Percentiles rank a stretch among this genome's conserved stretches.
phyloP scores from a whole-genome alignment of 495 filamentous ascomycete genomes.

The Penicillium diatomitis region DNA sequence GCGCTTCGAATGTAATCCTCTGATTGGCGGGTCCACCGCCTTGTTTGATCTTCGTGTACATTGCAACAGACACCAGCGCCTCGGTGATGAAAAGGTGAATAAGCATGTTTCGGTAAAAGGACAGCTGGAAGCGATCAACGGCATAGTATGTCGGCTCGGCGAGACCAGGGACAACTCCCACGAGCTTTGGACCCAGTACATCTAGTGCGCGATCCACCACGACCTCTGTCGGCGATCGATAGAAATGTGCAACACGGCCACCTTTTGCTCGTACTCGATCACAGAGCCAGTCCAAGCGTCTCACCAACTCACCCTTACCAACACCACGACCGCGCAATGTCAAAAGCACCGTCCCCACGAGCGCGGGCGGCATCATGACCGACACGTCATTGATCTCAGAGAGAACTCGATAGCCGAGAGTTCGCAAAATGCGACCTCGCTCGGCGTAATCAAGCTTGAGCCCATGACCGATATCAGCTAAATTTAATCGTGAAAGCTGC shows the following conservation, averaged over 20 bases:
- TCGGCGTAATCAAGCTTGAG: constrained; percentile 37
- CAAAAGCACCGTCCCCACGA: constrained; percentile 88
- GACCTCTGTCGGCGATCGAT: constrained; percentile 59
- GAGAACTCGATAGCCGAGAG: constrained; percentile 81
- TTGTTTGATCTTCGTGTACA: constrained; percentile 84
- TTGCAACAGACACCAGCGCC: constrained; percentile 74
- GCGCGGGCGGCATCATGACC: constrained; percentile 93
- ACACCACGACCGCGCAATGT: constrained; percentile 89
- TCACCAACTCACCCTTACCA: constrained; percentile 73
- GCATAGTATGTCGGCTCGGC: constrained; percentile 87
- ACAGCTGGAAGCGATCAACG: constrained; percentile 91
- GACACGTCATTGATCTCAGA: constrained; percentile 92
- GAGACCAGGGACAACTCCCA: constrained; percentile 67
- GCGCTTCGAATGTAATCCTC: constrained; percentile 59
- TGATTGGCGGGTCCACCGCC: constrained; percentile 77
- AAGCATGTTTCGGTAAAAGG: constrained; percentile 98
- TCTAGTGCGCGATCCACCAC: constrained; percentile 89
- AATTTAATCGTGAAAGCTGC: constrained; percentile 47
- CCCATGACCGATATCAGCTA: constrained; percentile 23
- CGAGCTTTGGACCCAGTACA: constrained; percentile 79
- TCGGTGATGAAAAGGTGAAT: constrained; percentile 96
- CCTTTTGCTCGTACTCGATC: constrained; percentile 77
- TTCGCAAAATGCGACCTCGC: constrained; percentile 60
- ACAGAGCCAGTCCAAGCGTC: constrained; percentile 84
- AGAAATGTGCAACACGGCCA: constrained; percentile 87